Evolutionary conservation across 139 green algal genomes (phyloP), one percentile per base, ranked within the genome.

Genomic region (Zygnema cylindricum): DNA sequence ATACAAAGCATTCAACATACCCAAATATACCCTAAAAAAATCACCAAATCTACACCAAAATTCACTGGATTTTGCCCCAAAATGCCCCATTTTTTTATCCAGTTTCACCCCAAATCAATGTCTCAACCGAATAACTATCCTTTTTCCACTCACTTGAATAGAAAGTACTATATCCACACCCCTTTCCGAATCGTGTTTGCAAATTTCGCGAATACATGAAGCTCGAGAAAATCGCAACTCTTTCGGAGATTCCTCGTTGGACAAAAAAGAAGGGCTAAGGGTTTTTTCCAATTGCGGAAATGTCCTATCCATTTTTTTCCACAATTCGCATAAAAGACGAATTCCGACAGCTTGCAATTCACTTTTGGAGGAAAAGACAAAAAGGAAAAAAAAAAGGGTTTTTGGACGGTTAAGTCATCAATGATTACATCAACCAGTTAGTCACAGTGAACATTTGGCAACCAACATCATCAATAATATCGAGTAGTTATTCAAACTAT

Each of bases 221-320:
- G 49, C 49, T 25, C 49, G 49, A 25, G 49, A 7, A 16, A 63
- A 63, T 63, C 49, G 49, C 7, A 63, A 16, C 36, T 38, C 36
- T 41, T 7, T 79, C 43, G 36, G 71, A 7, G 71, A 3, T 11
- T 11, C 36, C 38, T 79, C 38, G 11, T 41, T 41, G 36, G 38
- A 3, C 77, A 55, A 2, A 35, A 41, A 25, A 2, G 35, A 25
- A 21, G 77, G 35, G 25, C 32, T 2, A 43, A 84, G 77, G 2
- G 71, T 33, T 36, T 43, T 54, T 33, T 84, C 35, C 35, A 84
- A 54, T 3, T 55, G 77, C 77, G 77, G 77, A 54, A 84, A 84
- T 35, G 30, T 3, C 2, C 77, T 2, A 7, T 41, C 77, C n/a
- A 7, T 49, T 69, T 39, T 54, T 3, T 2, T 23, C 77, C 77